These are phyloP conservation scores for Chalaropsis ovoidea DNA, from an alignment of 2,329 filamentous ascomycete species.

Conservation along the genomic window DNA sequence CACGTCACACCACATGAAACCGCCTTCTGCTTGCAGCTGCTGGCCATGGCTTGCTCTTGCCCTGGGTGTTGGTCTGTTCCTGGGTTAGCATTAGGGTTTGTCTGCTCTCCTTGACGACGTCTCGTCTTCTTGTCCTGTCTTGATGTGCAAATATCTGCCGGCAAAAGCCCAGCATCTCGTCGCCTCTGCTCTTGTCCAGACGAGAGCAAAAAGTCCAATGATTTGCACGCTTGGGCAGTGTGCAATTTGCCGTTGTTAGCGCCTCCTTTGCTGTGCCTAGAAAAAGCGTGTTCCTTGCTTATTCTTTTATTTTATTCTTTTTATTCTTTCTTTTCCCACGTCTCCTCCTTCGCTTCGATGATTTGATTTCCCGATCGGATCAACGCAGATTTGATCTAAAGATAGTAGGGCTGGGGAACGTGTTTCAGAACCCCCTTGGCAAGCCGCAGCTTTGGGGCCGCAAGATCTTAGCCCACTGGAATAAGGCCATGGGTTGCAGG, in stretches of 20 bases:
- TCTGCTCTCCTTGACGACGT: too few species aligned
- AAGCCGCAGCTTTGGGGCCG: constrained; percentile 7
- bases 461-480: background rate
- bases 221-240: constrained; percentile 8
- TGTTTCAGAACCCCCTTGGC: constrained; percentile 7
- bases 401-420: constrained; percentile 9
- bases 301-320: background rate
- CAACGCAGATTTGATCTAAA: constrained; percentile 10
- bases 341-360: background rate
- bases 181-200: too few species aligned
- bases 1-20: constrained; percentile 14
- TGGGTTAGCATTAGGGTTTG: too few species aligned
- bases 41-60: background rate
- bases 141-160: too few species aligned
- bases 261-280: constrained; percentile 11
- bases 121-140: too few species aligned
- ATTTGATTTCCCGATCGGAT: constrained; percentile 12
- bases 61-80: too few species aligned
- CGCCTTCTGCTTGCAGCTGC: background rate
- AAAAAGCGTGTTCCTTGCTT: background rate
- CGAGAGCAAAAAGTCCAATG: constrained; percentile 3
- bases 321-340: background rate
- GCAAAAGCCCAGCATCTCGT: too few species aligned
- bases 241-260: constrained; percentile 5
- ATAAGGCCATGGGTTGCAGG: background rate